A percentile compares a stretch with the other conserved stretches of the same genome.
Conservation (phyloP, 257 asterid species). For the Thymus mandschuricus region DNA sequence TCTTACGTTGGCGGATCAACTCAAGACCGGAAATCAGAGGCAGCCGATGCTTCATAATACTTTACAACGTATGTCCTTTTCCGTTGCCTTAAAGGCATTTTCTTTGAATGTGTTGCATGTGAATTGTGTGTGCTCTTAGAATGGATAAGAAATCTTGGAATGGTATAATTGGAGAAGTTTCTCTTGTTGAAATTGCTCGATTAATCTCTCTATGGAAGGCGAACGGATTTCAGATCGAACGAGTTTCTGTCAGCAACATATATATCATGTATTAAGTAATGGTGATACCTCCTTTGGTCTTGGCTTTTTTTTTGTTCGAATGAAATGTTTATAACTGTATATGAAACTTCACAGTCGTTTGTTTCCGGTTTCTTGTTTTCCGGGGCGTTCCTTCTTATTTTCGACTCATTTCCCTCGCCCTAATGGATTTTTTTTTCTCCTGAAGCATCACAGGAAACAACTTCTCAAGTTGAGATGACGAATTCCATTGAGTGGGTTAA, state of each 20-base stretch:
- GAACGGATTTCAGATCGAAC: too few species aligned
- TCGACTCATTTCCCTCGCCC: background rate
- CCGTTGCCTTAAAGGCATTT: background rate
- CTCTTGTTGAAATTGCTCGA: background rate
- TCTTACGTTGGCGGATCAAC: slow-evolving; percentile 27
- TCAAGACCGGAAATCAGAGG: slow-evolving; percentile 29
- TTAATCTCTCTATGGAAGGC: too few species aligned
- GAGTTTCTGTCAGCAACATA: too few species aligned
- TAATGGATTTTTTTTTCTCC: slow-evolving; percentile 1
- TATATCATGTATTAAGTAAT: too few species aligned
- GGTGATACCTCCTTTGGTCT: too few species aligned
- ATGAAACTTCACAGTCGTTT: background rate
- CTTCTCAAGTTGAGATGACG: slow-evolving; percentile 34
- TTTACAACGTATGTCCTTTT: slow-evolving; percentile 33
- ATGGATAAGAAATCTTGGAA: background rate
- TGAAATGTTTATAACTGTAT: background rate
- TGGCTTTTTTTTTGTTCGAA: background rate
- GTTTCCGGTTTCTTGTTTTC: background rate
- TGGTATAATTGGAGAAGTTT: background rate
- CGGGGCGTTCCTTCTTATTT: background rate
- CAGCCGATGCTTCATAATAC: slow-evolving; percentile 25
- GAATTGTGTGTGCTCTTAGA: too few species aligned
- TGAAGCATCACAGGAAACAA: slow-evolving; percentile 32
- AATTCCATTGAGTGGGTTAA: slow-evolving; percentile 45
- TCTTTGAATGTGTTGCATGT: too few species aligned